Evolutionary conservation across 2,329 filamentous ascomycete species (phyloP).

Genomic region (Pestalotiopsis sp.): DNA sequence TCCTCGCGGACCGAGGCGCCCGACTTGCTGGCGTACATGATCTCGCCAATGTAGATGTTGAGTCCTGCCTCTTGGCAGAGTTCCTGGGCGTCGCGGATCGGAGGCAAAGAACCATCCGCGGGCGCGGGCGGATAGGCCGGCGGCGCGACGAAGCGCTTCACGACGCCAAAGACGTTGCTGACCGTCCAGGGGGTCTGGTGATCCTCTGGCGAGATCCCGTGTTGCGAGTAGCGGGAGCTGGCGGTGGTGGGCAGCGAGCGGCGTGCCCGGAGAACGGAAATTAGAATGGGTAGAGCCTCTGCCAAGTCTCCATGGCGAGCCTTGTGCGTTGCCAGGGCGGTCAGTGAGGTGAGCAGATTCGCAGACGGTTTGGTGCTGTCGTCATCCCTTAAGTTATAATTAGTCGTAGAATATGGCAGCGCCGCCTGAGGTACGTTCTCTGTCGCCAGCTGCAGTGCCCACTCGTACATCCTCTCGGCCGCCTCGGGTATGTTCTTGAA

Average conservation of each 20-base stretch:
- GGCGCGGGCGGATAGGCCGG: slow-evolving; percentile 73
- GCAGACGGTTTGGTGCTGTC: slow-evolving; percentile 61
- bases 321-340: slow-evolving; percentile 77
- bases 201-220: slow-evolving; percentile 13
- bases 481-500: slow-evolving; percentile 70
- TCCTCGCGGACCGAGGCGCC: slow-evolving; percentile 55
- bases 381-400: slow-evolving; percentile 63
- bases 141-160: slow-evolving; percentile 40
- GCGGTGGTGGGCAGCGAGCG: slow-evolving; percentile 54
- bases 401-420: slow-evolving; percentile 61
- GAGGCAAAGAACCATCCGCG: slow-evolving; percentile 68
- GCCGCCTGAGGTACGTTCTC: slow-evolving; percentile 38
- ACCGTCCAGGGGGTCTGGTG: slow-evolving; percentile 19
- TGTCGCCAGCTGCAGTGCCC: slow-evolving; percentile 76
- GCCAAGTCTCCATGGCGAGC: slow-evolving; percentile 70
- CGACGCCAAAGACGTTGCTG: slow-evolving; percentile 28
- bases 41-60: slow-evolving; percentile 91
- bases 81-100: slow-evolving; percentile 65
- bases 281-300: slow-evolving; percentile 78
- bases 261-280: slow-evolving; percentile 81
- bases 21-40: slow-evolving; percentile 70
- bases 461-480: slow-evolving; percentile 72
- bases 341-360: slow-evolving; percentile 77
- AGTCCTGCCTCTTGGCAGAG: slow-evolving; percentile 84
- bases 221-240: not conserved